phyloP scores from a whole-genome alignment of 108 stramenopile genomes.

The Parietichytrium sp. region DNA sequence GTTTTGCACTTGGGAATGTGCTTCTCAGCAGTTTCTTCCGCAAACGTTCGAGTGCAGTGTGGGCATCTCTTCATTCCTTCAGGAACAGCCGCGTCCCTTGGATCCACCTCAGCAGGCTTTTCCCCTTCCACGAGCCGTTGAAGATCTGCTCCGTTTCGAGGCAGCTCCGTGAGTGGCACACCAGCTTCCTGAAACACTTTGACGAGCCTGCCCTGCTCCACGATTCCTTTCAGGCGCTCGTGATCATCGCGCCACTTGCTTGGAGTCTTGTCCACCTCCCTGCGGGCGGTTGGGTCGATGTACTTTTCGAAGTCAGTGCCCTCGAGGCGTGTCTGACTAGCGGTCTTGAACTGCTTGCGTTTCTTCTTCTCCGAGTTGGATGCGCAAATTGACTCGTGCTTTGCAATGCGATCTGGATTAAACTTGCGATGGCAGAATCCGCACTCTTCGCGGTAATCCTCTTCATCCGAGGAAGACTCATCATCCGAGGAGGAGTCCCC shows the following conservation, averaged over 20 bases:
- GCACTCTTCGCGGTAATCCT: slow-evolving; percentile 34
- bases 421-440: slow-evolving; percentile 37
- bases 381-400: slow-evolving; percentile 41
- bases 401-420: slow-evolving; percentile 44
- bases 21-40: not conserved
- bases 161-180: slow-evolving; percentile 12
- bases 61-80: slow-evolving; percentile 35
- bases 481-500: not conserved
- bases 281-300: slow-evolving; percentile 17
- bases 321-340: slow-evolving; percentile 20
- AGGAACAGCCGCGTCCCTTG: not conserved
- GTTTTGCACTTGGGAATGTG: slow-evolving; percentile 24
- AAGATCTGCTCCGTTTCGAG: not conserved
- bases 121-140: not conserved
- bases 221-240: slow-evolving; percentile 8
- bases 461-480: slow-evolving; percentile 39
- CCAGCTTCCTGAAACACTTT: not conserved
- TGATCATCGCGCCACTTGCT: not conserved
- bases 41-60: slow-evolving; percentile 21
- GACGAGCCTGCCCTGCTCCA: slow-evolving; percentile 24
- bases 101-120: not conserved
- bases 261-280: not conserved
- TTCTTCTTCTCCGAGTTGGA: slow-evolving; percentile 19
- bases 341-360: slow-evolving; percentile 34
- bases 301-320: slow-evolving; percentile 41